Evolutionary conservation across 768 basidiomycete genomes (phyloP), one percentile per base, ranked within the genome.

Genomic region (Boletales sp.): DNA sequence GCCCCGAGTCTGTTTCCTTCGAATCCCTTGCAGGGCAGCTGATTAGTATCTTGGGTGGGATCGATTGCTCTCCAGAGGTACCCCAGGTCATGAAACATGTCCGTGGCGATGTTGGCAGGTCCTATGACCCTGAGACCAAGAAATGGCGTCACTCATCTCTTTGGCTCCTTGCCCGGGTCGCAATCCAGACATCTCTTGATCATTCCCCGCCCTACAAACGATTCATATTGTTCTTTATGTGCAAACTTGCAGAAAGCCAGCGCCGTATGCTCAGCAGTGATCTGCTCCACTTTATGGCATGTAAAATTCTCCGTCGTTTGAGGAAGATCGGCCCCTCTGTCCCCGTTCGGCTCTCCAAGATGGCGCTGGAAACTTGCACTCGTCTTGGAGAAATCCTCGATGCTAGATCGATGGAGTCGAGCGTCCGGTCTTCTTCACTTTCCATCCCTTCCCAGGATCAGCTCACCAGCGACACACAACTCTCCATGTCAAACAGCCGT

Each of bases 141-240:
- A n/a, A 21, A 21, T 21, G 72, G 69, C 54, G 65, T 35, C 52
- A 68, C 4, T 66, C 35, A n/a, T 36, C 35, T 21, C 58, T 75
- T 8, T 80, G 78, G 77, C 69, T 78, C 5, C 57, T 75, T 14
- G 55, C 76, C 34, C 72, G 77, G 5, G 72, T 79, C 0, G 68
- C 70, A 2, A 50, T 75, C n/a, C 75, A 77, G 53, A 71, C 66
- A 0, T 66, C 69, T 2, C 58, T 69, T 32, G 46, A 47, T 24
- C 54, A 51, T 32, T 52, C 54, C 36, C 44, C n/a, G 45, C 7
- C 43, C 6, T 70, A 70, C 55, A 70, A 70, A 24, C 24, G 39
- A 1, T 70, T 70, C 51, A 61, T 66, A 36, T 14, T 62, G 5
- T 68, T 60, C 45, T 57, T 66, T 51, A 47, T 62, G 40, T n/a